These are phyloP conservation scores for Melanomma pulvis-pyrius DNA, from an alignment of 495 filamentous ascomycete species.

Conservation along the genomic window DNA sequence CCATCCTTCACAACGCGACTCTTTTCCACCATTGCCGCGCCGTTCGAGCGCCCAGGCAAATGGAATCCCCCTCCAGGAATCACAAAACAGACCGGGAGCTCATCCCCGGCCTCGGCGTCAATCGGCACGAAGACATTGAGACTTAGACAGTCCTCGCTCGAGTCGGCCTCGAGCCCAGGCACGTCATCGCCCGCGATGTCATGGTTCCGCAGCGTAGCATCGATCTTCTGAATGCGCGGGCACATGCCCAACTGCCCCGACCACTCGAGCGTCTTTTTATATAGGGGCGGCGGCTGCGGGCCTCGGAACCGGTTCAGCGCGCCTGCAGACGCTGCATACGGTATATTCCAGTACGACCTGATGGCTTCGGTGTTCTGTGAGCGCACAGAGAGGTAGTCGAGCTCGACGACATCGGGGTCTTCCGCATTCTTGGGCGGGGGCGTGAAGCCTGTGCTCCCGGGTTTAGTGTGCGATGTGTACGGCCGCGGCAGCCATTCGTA, in stretches of 20 bases:
- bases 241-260: slow-evolving; percentile 27
- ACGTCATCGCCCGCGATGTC: slow-evolving; percentile 14
- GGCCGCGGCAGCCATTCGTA: background rate
- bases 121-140: slow-evolving; percentile 26
- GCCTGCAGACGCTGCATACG: slow-evolving; percentile 16
- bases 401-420: slow-evolving; percentile 22
- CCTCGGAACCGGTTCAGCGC: slow-evolving; percentile 22
- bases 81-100: slow-evolving; percentile 16
- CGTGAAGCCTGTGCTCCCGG: background rate
- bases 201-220: slow-evolving; percentile 15
- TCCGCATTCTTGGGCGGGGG: background rate
- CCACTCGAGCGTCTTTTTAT: slow-evolving; percentile 13
- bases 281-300: slow-evolving; percentile 10
- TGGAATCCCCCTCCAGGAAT: slow-evolving; percentile 29
- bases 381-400: slow-evolving; percentile 22
- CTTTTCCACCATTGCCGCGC: slow-evolving; percentile 17
- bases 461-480: background rate
- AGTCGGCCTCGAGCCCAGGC: slow-evolving; percentile 9
- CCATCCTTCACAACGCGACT: slow-evolving; percentile 10
- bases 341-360: slow-evolving; percentile 27
- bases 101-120: slow-evolving; percentile 23
- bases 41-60: slow-evolving; percentile 15
- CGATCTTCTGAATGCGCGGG: slow-evolving; percentile 26
- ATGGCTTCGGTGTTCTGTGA: slow-evolving; percentile 9
- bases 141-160: slow-evolving; percentile 25